A percentile compares a stretch with the other conserved stretches of the same genome.
Conservation (phyloP, 345 rosid species). For the Noccaea bulbosa region DNA sequence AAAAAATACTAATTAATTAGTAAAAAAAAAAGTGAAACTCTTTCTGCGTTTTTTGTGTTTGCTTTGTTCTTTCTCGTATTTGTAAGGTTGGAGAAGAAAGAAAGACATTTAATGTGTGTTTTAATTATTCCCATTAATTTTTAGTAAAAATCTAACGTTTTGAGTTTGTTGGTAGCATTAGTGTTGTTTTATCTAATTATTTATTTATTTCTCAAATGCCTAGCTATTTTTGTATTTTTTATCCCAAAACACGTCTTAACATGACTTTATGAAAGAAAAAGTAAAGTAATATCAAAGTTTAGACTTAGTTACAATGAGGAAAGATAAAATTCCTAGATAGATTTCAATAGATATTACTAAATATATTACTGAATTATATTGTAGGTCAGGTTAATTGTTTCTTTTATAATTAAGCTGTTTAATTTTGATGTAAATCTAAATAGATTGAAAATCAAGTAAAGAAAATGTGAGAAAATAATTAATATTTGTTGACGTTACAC, state of each 20-base stretch:
- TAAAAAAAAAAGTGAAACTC: conserved; percentile 25
- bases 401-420: not conserved
- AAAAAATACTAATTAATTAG: conserved; percentile 44
- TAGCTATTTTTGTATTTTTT: not conserved
- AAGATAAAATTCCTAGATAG: not conserved
- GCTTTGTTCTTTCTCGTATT: conserved; percentile 40
- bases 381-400: not conserved
- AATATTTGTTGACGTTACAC: conserved; percentile 35
- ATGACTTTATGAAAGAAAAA: not conserved
- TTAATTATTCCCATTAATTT: conserved; percentile 32
- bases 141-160: conserved; percentile 34
- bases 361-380: not conserved
- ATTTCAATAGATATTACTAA: conserved; percentile 12
- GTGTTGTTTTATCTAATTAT: conserved; percentile 3
- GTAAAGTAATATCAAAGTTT: not conserved
- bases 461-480: conserved; percentile 26
- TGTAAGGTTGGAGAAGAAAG: conserved; percentile 33
- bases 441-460: conserved; percentile 13
- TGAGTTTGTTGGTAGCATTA: conserved; percentile 40
- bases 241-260: not conserved
- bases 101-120: conserved; percentile 34
- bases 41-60: conserved; percentile 27
- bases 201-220: conserved; percentile 14
- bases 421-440: not conserved
- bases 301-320: not conserved